Evolutionary conservation across 345 rosid genomes (phyloP).

Genomic region (Cardamine resedifolia): DNA sequence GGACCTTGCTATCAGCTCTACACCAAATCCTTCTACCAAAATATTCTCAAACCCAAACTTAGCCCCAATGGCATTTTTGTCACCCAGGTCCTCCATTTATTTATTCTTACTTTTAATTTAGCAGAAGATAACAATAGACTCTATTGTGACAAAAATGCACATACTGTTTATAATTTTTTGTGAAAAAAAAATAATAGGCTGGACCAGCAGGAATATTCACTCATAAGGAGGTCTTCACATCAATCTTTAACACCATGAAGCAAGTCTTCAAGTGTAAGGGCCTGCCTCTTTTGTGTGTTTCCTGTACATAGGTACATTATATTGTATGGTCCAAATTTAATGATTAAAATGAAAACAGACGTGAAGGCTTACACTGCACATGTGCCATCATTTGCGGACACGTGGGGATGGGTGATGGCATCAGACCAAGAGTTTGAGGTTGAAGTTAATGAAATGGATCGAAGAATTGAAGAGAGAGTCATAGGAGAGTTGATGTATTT

Average conservation of each 20-base stretch:
- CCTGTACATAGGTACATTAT: not conserved
- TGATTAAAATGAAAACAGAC: conserved; percentile 45
- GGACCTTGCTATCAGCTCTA: conserved; percentile 98
- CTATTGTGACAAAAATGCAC: not conserved
- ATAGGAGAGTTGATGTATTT: conserved; percentile 67
- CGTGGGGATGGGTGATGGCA: conserved; percentile 99
- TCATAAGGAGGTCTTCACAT: conserved; percentile 90
- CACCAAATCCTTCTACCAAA: conserved; percentile 86
- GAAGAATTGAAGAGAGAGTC: conserved; percentile 65
- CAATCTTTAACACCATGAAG: conserved; percentile 85
- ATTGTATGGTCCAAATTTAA: not conserved
- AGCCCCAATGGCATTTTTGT: conserved; percentile 77
- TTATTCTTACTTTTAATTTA: not conserved
- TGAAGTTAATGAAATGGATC: conserved; percentile 63
- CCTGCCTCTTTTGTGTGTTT: not conserved
- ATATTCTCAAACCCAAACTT: conserved; percentile 77
- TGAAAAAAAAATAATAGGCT: conserved; percentile 50
- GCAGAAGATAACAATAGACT: not conserved
- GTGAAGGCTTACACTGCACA: conserved; percentile 90
- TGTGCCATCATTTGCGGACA: conserved; percentile 94
- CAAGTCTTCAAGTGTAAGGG: conserved; percentile 94
- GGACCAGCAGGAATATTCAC: conserved; percentile 98
- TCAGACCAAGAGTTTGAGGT: conserved; percentile 75
- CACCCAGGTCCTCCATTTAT: conserved; percentile 60
- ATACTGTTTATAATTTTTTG: not conserved